Percentiles rank a stretch among this genome's conserved stretches.
Evolutionary conservation across 2,329 filamentous ascomycete species (phyloP).

Genomic region (Aspergillus flavus): DNA sequence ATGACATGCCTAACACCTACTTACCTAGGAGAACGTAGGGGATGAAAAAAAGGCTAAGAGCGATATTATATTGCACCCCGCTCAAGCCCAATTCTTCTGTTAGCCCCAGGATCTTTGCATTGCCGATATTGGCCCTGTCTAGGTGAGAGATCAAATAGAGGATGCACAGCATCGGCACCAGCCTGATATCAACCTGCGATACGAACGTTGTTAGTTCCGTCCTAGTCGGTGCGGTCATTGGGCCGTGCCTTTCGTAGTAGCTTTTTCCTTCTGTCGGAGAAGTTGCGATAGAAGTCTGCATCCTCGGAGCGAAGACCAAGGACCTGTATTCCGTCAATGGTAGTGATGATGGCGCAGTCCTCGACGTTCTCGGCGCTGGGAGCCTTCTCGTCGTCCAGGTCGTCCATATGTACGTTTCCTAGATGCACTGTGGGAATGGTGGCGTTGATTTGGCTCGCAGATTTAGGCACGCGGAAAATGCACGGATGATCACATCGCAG

Average conservation of each 20-base stretch:
- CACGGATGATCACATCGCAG: no score
- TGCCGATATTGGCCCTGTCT: constrained; percentile 34
- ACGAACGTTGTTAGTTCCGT: no score
- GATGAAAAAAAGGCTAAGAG: constrained; percentile 18
- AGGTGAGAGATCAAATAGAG: constrained; percentile 30
- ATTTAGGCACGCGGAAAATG: no score
- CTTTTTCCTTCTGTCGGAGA: constrained; percentile 26
- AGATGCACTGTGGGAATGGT: no score
- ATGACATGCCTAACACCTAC: neutral
- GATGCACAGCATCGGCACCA: constrained; percentile 21
- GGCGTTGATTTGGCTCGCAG: no score
- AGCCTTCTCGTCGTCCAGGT: no score
- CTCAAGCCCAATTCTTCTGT: constrained; percentile 20
- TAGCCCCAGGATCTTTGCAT: constrained; percentile 30
- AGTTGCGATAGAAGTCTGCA: constrained; percentile 35
- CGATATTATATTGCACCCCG: constrained; percentile 26
- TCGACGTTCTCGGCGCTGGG: no score
- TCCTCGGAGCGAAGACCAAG: constrained; percentile 31
- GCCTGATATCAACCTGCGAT: constrained; percentile 18
- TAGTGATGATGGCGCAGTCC: constrained; percentile 12
- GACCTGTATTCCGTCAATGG: constrained; percentile 34
- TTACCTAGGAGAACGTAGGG: constrained; percentile 15
- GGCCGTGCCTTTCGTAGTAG: constrained; percentile 18
- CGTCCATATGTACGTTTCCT: no score
- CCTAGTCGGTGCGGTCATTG: no score